Evolutionary conservation across 2,329 filamentous ascomycete species (phyloP).

Genomic region (Aspergillus pseudotamarii): DNA sequence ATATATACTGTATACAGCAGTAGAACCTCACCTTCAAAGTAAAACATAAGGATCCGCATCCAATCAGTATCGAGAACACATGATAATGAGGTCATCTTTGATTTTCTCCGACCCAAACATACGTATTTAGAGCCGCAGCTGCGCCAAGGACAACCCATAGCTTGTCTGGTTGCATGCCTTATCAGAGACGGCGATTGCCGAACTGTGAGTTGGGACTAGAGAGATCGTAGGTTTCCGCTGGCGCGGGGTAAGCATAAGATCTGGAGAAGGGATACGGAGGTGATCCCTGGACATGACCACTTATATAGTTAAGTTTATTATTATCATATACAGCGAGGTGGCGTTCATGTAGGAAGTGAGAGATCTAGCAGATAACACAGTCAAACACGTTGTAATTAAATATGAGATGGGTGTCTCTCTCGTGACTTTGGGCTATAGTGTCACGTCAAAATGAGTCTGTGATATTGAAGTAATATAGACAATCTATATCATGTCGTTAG

Average conservation of each 20-base stretch:
- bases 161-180: neutral
- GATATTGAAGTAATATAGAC: neutral
- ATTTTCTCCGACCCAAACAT: neutral
- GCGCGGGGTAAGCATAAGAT: conserved; percentile 8
- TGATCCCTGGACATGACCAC: neutral
- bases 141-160: neutral
- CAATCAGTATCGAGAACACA: neutral
- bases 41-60: too few relatives aligned
- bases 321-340: neutral
- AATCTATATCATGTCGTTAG: neutral
- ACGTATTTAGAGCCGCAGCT: neutral
- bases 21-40: too few relatives aligned
- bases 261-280: conserved; percentile 7
- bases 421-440: too few relatives aligned
- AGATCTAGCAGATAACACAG: neutral
- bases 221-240: conserved; percentile 16
- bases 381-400: neutral
- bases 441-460: neutral
- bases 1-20: too few relatives aligned
- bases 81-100: neutral
- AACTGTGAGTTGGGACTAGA: neutral
- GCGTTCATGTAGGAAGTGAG: neutral
- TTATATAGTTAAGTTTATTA: neutral
- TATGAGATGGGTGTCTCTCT: neutral
- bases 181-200: conserved; percentile 15